Evolutionary conservation across 2,329 filamentous ascomycete species (phyloP).

Genomic region (Pyricularia pennisetigena): DNA sequence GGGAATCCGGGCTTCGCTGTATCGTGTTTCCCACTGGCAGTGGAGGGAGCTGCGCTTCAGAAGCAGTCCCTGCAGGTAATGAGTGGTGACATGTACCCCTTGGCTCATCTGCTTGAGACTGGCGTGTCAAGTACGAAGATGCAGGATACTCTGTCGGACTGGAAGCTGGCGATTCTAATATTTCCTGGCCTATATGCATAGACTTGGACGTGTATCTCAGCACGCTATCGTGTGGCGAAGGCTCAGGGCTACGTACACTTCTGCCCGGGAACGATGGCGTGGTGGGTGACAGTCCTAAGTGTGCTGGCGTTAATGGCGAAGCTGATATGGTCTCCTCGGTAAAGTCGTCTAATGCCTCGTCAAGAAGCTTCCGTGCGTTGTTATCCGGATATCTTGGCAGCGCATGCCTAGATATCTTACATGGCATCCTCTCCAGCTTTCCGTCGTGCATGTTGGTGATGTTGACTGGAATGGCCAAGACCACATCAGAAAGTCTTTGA

Average conservation of each 20-base stretch:
- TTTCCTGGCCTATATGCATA: background rate
- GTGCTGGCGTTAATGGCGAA: background rate
- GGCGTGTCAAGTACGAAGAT: background rate
- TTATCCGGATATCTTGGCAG: conserved; percentile 53
- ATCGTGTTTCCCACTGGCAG: background rate
- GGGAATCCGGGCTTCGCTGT: conserved; percentile 3
- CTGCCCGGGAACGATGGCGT: background rate
- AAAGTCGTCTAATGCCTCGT: conserved; percentile 45
- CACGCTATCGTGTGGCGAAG: background rate
- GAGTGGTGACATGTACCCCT: background rate
- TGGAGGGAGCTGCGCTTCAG: background rate
- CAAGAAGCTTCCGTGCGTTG: conserved; percentile 48
- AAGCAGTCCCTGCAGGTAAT: background rate
- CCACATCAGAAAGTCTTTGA: conserved; percentile 56
- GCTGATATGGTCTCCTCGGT: conserved; percentile 10
- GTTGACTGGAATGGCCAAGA: conserved; percentile 60
- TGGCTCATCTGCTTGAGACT: background rate
- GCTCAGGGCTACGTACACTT: background rate
- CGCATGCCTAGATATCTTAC: conserved; percentile 64
- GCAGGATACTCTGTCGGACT: background rate
- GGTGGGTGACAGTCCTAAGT: background rate
- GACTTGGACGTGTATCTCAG: background rate
- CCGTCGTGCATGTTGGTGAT: conserved; percentile 43
- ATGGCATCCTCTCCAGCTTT: conserved; percentile 64
- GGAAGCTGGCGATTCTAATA: background rate